Evolutionary conservation across 2,329 filamentous ascomycete genomes (phyloP).

Genomic region (Gaeumannomyces sp.): DNA sequence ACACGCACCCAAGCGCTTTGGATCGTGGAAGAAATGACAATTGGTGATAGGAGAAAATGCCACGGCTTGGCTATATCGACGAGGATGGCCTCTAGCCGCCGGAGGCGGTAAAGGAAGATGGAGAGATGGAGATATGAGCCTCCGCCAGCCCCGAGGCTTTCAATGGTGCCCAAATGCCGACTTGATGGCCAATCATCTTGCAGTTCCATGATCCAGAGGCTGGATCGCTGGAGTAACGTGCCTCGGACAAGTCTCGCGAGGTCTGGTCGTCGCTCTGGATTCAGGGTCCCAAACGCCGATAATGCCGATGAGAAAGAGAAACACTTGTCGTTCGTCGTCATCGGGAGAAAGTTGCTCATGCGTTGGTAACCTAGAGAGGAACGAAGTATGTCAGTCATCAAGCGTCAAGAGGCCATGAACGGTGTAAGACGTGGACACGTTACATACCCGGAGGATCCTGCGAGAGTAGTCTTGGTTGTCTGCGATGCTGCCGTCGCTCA

Average conservation of each 20-base stretch:
- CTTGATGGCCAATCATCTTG: conserved; percentile 4
- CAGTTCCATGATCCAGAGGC: conserved; percentile 1
- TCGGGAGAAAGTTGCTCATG: conserved; percentile 35
- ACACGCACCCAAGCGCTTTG: conserved; percentile 9
- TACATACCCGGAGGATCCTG: conserved; percentile 82
- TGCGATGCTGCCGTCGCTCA: conserved; percentile 93
- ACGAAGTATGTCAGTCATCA: conserved; percentile 11
- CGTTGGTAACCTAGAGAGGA: conserved; percentile 46
- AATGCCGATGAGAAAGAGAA: conserved; percentile 31
- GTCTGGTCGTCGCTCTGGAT: conserved; percentile 19
- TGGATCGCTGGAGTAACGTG: conserved; percentile 8
- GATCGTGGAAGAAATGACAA: conserved; percentile 5
- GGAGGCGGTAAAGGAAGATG: not conserved
- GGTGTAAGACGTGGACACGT: not conserved
- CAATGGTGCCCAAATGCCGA: conserved; percentile 2
- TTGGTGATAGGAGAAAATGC: conserved; percentile 9
- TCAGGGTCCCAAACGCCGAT: conserved; percentile 29
- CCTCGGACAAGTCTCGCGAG: conserved; percentile 14
- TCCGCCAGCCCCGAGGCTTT: not conserved
- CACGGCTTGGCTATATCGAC: conserved; percentile 1
- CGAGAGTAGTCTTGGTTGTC: conserved; percentile 97
- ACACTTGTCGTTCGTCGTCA: conserved; percentile 35
- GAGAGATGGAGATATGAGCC: not conserved
- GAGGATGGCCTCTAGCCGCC: not conserved
- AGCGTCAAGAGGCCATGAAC: not conserved